Evolutionary conservation across 169 alveolate genomes (phyloP).

Genomic region (Cryptosporidium ryanae): DNA sequence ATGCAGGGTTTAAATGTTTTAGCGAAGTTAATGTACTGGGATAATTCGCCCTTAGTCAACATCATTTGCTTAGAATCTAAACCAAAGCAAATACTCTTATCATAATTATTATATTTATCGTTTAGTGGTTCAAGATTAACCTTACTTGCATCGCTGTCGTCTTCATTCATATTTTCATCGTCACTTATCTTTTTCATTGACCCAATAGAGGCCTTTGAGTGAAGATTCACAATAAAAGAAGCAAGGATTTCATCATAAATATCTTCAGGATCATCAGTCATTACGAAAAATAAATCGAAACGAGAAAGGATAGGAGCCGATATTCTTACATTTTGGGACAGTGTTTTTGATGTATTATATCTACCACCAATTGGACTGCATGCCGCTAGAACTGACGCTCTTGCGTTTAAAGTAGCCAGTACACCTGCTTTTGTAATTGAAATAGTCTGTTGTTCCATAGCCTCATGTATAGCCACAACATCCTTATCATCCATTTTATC

Average conservation of each 20-base stretch:
- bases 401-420: conserved; percentile 97
- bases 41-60: conserved; percentile 87
- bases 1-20: conserved; percentile 91
- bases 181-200: conserved; percentile 77
- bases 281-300: conserved; percentile 94
- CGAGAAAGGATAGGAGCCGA: conserved; percentile 97
- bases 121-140: conserved; percentile 60
- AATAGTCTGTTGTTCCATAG: conserved; percentile 98
- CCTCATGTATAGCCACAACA: conserved; percentile 98
- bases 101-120: conserved; percentile 56
- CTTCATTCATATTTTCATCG: conserved; percentile 79
- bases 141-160: neutral
- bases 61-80: conserved; percentile 48
- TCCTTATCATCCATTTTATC: conserved; percentile 97
- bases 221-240: conserved; percentile 85
- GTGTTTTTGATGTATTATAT: conserved; percentile 91
- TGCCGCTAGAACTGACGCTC: conserved; percentile 98
- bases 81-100: conserved; percentile 11
- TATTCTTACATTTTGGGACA: conserved; percentile 92
- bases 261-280: conserved; percentile 92
- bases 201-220: conserved; percentile 82
- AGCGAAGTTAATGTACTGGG: conserved; percentile 91
- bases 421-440: conserved; percentile 98
- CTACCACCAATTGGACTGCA: conserved; percentile 97
- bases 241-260: conserved; percentile 90